These are phyloP conservation scores for Hymenoscyphus fructigenus DNA, from an alignment of 2,329 filamentous ascomycete species.

Conservation along the genomic window DNA sequence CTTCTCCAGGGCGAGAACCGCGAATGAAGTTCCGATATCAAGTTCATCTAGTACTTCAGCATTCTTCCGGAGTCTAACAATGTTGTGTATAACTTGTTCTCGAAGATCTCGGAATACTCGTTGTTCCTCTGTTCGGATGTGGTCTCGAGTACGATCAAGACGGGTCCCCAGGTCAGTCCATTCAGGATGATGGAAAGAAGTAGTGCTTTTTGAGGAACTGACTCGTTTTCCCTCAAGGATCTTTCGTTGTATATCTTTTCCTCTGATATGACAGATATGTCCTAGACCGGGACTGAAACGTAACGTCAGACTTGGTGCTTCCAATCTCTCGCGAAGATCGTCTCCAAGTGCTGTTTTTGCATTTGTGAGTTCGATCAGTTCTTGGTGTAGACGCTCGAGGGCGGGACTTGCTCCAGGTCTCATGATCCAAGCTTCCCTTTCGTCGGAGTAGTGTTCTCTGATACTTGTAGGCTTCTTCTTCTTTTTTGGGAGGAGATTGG, in stretches of 20 bases:
- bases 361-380: constrained; percentile 58
- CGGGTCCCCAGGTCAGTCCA: constrained; percentile 81
- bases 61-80: constrained; percentile 85
- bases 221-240: constrained; percentile 50
- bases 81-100: constrained; percentile 72
- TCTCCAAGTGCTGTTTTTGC: constrained; percentile 62
- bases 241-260: constrained; percentile 59
- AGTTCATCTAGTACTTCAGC: constrained; percentile 90
- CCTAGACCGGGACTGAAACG: constrained; percentile 86
- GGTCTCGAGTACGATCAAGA: constrained; percentile 74
- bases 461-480: constrained; percentile 48
- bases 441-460: constrained; percentile 58
- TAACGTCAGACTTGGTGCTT: constrained; percentile 67
- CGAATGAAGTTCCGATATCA: constrained; percentile 85
- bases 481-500: constrained; percentile 43
- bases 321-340: constrained; percentile 60
- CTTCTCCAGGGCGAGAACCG: constrained; percentile 73
- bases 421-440: constrained; percentile 64
- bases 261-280: constrained; percentile 87
- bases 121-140: constrained; percentile 82
- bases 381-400: constrained; percentile 65
- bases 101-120: constrained; percentile 74
- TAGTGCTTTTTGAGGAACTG: constrained; percentile 78
- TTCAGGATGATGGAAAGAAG: constrained; percentile 77
- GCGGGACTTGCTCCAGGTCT: constrained; percentile 64